These are phyloP conservation scores for Fusarium chlamydosporum DNA, from an alignment of 2,329 filamentous ascomycete species.

Conservation along the genomic window DNA sequence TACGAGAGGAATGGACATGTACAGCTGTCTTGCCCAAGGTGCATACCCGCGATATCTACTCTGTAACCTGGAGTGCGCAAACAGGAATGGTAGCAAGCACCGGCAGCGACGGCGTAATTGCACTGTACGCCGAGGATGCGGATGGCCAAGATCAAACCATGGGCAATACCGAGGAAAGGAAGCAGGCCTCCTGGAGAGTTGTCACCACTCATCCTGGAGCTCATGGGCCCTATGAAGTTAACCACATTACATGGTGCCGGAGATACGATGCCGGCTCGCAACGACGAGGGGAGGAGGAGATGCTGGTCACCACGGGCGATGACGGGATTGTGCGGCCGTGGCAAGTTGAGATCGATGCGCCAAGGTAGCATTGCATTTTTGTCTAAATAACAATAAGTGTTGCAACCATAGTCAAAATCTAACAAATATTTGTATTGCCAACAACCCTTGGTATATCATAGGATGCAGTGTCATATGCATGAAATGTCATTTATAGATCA, in stretches of 20 bases:
- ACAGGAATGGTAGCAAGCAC: conserved; percentile 87
- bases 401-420: conserved; percentile 8
- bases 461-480: conserved; percentile 10
- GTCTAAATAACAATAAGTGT: conserved; percentile 9
- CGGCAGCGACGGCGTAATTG: conserved; percentile 86
- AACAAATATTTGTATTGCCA: not conserved
- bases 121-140: conserved; percentile 69
- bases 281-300: conserved; percentile 76
- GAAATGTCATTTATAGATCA: not conserved
- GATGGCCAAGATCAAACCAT: conserved; percentile 49
- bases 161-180: conserved; percentile 33
- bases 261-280: conserved; percentile 76
- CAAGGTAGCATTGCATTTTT: conserved; percentile 28
- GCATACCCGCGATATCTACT: conserved; percentile 87
- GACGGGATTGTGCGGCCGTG: conserved; percentile 91
- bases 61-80: conserved; percentile 83
- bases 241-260: conserved; percentile 90
- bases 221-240: conserved; percentile 94
- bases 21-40: conserved; percentile 79
- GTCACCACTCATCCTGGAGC: conserved; percentile 78
- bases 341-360: conserved; percentile 64
- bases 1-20: conserved; percentile 87
- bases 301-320: conserved; percentile 91
- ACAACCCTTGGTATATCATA: not conserved
- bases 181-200: conserved; percentile 75